A percentile compares a stretch with the other conserved stretches of the same genome.
Evolutionary conservation across 768 basidiomycete genomes (phyloP).

Genomic region (Megacollybia marginata): DNA sequence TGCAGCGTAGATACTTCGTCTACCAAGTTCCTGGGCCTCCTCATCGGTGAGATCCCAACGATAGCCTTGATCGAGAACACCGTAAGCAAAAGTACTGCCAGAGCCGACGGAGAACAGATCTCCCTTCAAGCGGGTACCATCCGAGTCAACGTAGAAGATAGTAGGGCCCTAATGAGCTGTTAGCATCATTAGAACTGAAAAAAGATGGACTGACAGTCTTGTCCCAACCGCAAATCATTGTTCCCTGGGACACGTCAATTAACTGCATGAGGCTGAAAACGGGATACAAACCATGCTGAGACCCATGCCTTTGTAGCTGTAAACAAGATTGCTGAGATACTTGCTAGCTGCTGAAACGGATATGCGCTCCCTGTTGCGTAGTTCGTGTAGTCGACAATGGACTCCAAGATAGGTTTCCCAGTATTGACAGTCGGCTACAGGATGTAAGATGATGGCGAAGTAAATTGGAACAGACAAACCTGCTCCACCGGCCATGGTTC

Average conservation of each 20-base stretch:
- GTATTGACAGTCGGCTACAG: constrained; percentile 85
- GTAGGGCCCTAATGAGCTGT: constrained; percentile 62
- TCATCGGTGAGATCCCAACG: constrained; percentile 88
- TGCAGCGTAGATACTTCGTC: constrained; percentile 93
- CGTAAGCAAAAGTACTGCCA: constrained; percentile 98
- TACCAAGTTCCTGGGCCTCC: constrained; percentile 90
- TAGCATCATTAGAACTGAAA: too few species aligned
- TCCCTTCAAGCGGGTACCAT: constrained; percentile 92
- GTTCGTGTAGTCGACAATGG: constrained; percentile 93
- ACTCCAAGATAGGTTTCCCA: constrained; percentile 99
- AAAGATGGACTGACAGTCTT: constrained; percentile 64
- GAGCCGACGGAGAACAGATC: constrained; percentile 99
- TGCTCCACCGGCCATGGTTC: constrained; percentile 99
- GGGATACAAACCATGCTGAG: constrained; percentile 80
- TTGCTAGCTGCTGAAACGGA: constrained; percentile 99
- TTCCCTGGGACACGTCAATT: constrained; percentile 52
- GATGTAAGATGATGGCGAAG: background rate
- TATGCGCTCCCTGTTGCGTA: constrained; percentile 93
- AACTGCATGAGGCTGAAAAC: background rate
- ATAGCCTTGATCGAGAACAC: constrained; percentile 94
- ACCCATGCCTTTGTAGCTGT: constrained; percentile 98
- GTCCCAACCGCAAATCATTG: constrained; percentile 99
- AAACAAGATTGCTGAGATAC: constrained; percentile 94
- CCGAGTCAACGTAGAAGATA: constrained; percentile 96
- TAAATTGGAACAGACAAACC: constrained; percentile 39